phyloP scores from a whole-genome alignment of 345 rosid species.

The Limnanthes douglasii region DNA sequence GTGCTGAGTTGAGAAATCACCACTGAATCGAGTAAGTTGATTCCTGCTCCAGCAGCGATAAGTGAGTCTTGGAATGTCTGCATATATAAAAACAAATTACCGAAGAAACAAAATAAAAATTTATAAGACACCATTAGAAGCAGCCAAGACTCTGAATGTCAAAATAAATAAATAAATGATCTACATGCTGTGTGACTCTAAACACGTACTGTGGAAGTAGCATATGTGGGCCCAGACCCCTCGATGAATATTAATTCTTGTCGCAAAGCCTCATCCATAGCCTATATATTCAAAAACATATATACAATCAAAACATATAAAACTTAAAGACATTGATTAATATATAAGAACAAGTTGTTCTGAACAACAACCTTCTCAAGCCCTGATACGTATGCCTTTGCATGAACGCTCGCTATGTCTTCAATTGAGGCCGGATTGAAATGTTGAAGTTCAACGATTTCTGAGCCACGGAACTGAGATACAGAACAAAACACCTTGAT shows the following conservation, averaged over 20 bases:
- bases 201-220: constrained; percentile 71
- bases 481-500: constrained; percentile 1
- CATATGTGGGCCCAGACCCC: constrained; percentile 89
- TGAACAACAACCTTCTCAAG: constrained; percentile 58
- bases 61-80: constrained; percentile 94
- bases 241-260: constrained; percentile 66
- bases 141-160: not conserved
- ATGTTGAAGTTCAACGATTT: constrained; percentile 46
- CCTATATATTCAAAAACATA: constrained; percentile 20
- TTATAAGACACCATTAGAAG: constrained; percentile 3
- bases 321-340: not conserved
- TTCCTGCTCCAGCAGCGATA: constrained; percentile 90
- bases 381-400: constrained; percentile 61
- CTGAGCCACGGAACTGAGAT: constrained; percentile 57
- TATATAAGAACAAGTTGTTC: not conserved
- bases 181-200: too few relatives aligned
- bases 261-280: constrained; percentile 64
- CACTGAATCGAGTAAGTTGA: constrained; percentile 90
- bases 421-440: constrained; percentile 66
- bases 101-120: not conserved
- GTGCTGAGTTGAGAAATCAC: constrained; percentile 56
- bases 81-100: constrained; percentile 4
- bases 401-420: constrained; percentile 65
- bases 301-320: not conserved
- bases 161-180: constrained; percentile 12